Conservation (phyloP, 352 stramenopile genomes). For the Phytophthora ramorum region DNA sequence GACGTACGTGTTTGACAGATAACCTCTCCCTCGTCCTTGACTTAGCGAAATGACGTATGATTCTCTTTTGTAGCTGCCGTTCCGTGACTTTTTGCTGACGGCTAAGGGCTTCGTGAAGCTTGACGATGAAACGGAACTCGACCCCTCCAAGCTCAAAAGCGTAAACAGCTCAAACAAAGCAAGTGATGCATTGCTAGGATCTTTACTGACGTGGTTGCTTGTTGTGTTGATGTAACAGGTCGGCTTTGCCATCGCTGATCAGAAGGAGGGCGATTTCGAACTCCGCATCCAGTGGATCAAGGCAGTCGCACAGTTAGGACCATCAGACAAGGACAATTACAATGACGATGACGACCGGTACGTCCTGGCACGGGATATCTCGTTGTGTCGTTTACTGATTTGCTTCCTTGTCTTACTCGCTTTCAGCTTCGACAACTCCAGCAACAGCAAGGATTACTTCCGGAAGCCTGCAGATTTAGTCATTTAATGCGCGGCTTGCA, state of each 20-base stretch:
- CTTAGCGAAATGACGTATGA: background rate
- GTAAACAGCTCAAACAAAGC: slow-evolving; percentile 36
- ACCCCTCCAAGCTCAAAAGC: slow-evolving; percentile 79
- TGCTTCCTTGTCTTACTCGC: slow-evolving; percentile 8
- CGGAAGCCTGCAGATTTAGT: slow-evolving; percentile 68
- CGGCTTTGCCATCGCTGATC: slow-evolving; percentile 85
- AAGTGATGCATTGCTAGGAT: background rate
- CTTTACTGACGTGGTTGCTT: background rate
- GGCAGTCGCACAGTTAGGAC: slow-evolving; percentile 70
- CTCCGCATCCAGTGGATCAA: slow-evolving; percentile 90
- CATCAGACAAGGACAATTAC: slow-evolving; percentile 39
- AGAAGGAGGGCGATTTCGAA: slow-evolving; percentile 89
- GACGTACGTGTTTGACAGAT: slow-evolving; percentile 44
- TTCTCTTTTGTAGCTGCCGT: slow-evolving; percentile 55
- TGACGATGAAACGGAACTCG: slow-evolving; percentile 74
- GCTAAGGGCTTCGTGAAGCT: slow-evolving; percentile 86
- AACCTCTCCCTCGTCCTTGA: background rate
- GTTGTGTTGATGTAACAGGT: slow-evolving; percentile 46
- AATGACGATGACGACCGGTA: slow-evolving; percentile 44
- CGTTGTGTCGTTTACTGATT: background rate
- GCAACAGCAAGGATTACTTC: slow-evolving; percentile 46
- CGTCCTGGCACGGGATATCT: background rate
- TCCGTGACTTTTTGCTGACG: slow-evolving; percentile 83
- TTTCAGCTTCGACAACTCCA: slow-evolving; percentile 40
- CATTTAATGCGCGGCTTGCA: slow-evolving; percentile 48